These are phyloP conservation scores for Cryphonectria radicalis DNA, from an alignment of 2,329 filamentous ascomycete genomes.

Conservation along the genomic window DNA sequence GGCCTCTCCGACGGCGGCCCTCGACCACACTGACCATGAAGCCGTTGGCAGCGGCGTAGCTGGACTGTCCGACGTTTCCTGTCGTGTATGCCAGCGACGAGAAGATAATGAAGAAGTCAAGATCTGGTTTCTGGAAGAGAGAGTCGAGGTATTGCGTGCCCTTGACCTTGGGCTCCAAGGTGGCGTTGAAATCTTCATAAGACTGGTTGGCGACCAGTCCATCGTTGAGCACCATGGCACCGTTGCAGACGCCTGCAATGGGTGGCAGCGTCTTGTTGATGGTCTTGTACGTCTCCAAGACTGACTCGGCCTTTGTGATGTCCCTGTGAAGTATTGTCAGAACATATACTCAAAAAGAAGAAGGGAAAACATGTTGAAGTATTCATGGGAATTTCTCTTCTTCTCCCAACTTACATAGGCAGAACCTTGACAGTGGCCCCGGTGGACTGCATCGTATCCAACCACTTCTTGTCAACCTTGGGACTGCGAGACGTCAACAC, in stretches of 20 bases:
- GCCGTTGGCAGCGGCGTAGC: neutral
- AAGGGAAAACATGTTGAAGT: too few relatives aligned
- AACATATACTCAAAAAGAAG: too few relatives aligned
- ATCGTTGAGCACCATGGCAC: slow-evolving; percentile 28
- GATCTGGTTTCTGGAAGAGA: neutral
- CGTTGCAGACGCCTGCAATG: slow-evolving; percentile 20
- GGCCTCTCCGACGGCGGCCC: neutral
- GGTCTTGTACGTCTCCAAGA: neutral
- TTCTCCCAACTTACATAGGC: slow-evolving; percentile 1
- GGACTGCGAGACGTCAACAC: slow-evolving; percentile 46
- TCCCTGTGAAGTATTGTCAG: too few relatives aligned
- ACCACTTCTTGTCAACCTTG: slow-evolving; percentile 37
- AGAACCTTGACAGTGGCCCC: slow-evolving; percentile 27
- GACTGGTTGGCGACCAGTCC: slow-evolving; percentile 15
- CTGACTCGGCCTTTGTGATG: neutral
- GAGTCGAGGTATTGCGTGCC: slow-evolving; percentile 31
- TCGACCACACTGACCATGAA: neutral
- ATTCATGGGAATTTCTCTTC: too few relatives aligned
- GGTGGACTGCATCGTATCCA: slow-evolving; percentile 30
- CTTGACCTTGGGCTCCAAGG: slow-evolving; percentile 35
- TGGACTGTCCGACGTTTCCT: neutral
- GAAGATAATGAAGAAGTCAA: neutral
- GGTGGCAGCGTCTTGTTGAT: slow-evolving; percentile 12
- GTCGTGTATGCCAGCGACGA: slow-evolving; percentile 28
- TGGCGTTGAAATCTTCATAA: slow-evolving; percentile 28